A percentile compares a stretch with the other conserved stretches of the same genome.
phyloP scores from a whole-genome alignment of 2,329 filamentous ascomycete species.

The Fusarium sp. region DNA sequence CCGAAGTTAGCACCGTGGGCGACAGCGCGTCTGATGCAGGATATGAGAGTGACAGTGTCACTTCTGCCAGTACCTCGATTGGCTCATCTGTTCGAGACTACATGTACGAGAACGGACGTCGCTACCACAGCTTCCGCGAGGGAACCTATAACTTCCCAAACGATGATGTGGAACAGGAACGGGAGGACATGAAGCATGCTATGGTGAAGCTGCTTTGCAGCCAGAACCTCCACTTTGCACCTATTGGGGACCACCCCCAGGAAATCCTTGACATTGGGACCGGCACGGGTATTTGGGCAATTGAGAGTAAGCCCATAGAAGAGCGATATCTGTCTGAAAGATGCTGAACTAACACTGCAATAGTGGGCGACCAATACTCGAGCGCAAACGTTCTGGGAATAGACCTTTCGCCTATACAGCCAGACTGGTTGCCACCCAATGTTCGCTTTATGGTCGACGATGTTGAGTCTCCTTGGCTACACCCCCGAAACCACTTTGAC shows the following conservation, averaged over 20 bases:
- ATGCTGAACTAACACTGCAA: slow-evolving; percentile 18
- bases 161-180: slow-evolving; percentile 69
- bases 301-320: slow-evolving; percentile 57
- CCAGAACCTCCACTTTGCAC: slow-evolving; percentile 63
- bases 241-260: slow-evolving; percentile 60
- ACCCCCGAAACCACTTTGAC: slow-evolving; percentile 67
- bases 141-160: slow-evolving; percentile 70
- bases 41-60: slow-evolving; percentile 53
- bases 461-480: slow-evolving; percentile 67
- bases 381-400: slow-evolving; percentile 58
- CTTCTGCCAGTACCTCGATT: slow-evolving; percentile 53
- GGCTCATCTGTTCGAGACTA: slow-evolving; percentile 62
- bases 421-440: slow-evolving; percentile 66
- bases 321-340: not conserved
- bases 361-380: slow-evolving; percentile 61
- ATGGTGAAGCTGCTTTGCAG: slow-evolving; percentile 63
- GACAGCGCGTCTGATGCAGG: slow-evolving; percentile 50
- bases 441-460: slow-evolving; percentile 69
- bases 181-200: slow-evolving; percentile 68
- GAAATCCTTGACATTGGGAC: slow-evolving; percentile 69
- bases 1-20: slow-evolving; percentile 37
- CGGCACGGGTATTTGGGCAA: slow-evolving; percentile 70
- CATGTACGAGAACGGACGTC: slow-evolving; percentile 67
- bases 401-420: slow-evolving; percentile 63
- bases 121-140: slow-evolving; percentile 68